phyloP scores from a whole-genome alignment of 805 yeast species.

The Tetrapisispora phaffii region DNA sequence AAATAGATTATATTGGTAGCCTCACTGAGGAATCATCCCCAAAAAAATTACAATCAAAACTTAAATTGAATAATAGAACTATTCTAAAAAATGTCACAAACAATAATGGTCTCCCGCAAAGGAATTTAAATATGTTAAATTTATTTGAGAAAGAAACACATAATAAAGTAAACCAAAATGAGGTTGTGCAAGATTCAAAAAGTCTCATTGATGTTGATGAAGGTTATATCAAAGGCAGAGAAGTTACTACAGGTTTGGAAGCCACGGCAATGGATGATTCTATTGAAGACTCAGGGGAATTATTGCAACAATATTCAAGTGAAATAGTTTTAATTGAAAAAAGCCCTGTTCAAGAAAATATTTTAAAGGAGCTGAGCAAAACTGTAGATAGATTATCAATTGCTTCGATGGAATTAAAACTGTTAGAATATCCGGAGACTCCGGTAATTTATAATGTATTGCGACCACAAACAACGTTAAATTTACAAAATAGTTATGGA shows the following conservation, averaged over 20 bases:
- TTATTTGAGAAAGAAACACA: neutral
- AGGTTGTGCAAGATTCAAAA: neutral
- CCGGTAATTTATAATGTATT: neutral
- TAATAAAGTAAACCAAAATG: neutral
- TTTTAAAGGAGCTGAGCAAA: neutral
- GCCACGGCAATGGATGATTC: neutral
- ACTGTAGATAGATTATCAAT: neutral
- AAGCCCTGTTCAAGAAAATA: neutral
- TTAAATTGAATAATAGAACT: neutral
- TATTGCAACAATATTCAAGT: neutral
- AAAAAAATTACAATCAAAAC: neutral
- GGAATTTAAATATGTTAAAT: neutral
- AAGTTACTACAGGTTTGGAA: neutral
- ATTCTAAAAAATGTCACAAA: slow-evolving; percentile 1
- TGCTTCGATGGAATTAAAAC: neutral
- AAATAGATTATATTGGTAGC: slow-evolving; percentile 1
- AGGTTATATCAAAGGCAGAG: neutral
- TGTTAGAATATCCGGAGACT: neutral
- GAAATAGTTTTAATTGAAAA: neutral
- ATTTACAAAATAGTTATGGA: neutral
- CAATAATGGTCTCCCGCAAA: neutral
- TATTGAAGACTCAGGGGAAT: neutral
- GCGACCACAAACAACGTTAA: neutral
- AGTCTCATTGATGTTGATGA: neutral
- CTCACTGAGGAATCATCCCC: slow-evolving; percentile 1